Conservation (phyloP, 306 rosid species). For the Dicorynia guianensis region DNA sequence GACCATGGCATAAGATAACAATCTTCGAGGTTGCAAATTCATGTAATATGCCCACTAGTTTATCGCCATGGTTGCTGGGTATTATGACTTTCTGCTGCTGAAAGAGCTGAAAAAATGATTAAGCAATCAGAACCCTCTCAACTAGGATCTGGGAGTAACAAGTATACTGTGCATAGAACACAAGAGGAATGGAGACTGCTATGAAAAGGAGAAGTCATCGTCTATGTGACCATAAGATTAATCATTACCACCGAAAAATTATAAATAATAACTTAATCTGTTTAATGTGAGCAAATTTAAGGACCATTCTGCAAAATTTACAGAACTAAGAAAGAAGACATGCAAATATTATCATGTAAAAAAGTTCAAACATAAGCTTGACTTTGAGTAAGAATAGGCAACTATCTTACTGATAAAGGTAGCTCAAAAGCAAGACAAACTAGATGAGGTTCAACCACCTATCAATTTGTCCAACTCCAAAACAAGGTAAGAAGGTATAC, state of each 20-base stretch:
- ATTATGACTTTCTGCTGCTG: slow-evolving; percentile 56
- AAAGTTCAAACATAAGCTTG: not conserved
- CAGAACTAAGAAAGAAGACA: not conserved
- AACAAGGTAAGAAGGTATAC: not conserved
- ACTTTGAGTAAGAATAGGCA: slow-evolving; percentile 11
- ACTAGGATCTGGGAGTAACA: not conserved
- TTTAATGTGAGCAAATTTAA: not conserved
- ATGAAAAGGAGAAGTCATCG: not conserved
- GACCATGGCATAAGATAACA: slow-evolving; percentile 82
- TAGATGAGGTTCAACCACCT: not conserved
- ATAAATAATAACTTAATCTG: not conserved
- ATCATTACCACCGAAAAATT: too few species aligned
- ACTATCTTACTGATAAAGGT: not conserved
- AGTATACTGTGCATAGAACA: not conserved
- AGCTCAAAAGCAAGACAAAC: slow-evolving; percentile 8
- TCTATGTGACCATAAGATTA: not conserved
- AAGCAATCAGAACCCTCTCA: slow-evolving; percentile 18
- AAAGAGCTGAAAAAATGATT: slow-evolving; percentile 45
- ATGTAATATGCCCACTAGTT: slow-evolving; percentile 76
- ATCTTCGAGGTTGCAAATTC: slow-evolving; percentile 67
- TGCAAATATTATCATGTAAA: not conserved
- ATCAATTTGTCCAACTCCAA: not conserved
- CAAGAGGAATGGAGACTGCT: not conserved
- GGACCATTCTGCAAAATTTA: slow-evolving; percentile 11
- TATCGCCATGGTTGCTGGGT: slow-evolving; percentile 65